Evolutionary conservation across 1,139 yeast genomes (phyloP), one percentile per base, ranked within the genome.

Genomic region (Hansenula anomala): DNA sequence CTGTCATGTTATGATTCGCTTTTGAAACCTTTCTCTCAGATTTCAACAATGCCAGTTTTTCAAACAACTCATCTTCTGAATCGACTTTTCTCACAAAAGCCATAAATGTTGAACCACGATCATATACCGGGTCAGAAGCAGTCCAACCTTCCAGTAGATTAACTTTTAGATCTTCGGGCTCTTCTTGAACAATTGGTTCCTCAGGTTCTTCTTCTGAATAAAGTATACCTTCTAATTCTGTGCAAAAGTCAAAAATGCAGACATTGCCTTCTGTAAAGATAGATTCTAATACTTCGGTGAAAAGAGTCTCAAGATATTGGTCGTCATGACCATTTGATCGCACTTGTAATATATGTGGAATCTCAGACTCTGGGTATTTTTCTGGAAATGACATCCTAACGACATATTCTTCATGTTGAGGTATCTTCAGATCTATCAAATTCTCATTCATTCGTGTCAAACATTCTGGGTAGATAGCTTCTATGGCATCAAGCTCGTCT

Each of bases 401-500:
- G 4, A 63, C 59, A 32, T 83, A 63, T 33, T 69, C 69, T 44
- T 73, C 76, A 52, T 84, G 78, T 41, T 73, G 78, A 0, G 97
- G 96, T 1, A 88, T 65, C 11, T 57, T 59, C 27, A 89, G 66
- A 22, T 70, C 71, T 41, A 78, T 76, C 11, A 71, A 61, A 5
- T 58, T 56, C 4, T 65, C 64, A 10, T 70, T 63, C 36, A 65
- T 66, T 42, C 49, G 69, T 0, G 52, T 57, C 40, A 77, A 51
- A 33, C 71, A 69, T 14, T 71, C 85, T 1, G 95, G 96, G 54
- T 78, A 90, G n/a, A 92, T 90, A 3, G 96, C 95, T 45, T 86
- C 85, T 17, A 90, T 79, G 12, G 96, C 94, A 37, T 75, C 78
- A 20, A 87, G 62, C 55, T 92, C 98, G 42, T 88, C 95, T n/a